A percentile compares a stretch with the other conserved stretches of the same genome.
Evolutionary conservation across 2,329 filamentous ascomycete species (phyloP).

Genomic region (Monilinia aucupariae): DNA sequence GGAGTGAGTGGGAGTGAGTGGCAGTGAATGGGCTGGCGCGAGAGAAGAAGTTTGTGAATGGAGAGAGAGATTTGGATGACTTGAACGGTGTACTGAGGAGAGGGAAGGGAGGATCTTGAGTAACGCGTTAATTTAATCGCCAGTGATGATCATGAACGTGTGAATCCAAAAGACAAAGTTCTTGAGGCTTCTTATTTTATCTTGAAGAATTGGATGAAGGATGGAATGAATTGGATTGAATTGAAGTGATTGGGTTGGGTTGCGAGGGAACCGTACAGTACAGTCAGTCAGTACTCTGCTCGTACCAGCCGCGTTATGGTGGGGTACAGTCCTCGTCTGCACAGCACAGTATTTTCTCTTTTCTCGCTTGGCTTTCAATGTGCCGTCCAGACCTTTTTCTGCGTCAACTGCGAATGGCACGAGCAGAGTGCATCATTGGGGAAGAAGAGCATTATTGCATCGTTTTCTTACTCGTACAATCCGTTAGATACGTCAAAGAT

Average conservation of each 20-base stretch:
- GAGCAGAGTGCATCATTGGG: neutral
- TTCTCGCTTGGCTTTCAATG: neutral
- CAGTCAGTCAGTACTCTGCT: no score
- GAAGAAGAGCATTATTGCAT: neutral
- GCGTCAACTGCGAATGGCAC: no score
- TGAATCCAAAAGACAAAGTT: neutral
- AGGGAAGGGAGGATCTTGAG: neutral
- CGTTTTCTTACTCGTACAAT: no score
- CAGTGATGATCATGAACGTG: neutral
- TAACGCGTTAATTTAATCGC: neutral
- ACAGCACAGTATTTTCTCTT: no score
- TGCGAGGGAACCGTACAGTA: slow-evolving; percentile 1
- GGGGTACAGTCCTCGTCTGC: no score
- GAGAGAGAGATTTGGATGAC: slow-evolving; percentile 7
- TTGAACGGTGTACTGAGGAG: no score
- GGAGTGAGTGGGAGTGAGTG: no score
- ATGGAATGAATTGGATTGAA: no score
- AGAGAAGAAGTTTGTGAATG: neutral
- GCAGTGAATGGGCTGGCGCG: no score
- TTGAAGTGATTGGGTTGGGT: neutral
- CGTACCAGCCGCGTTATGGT: slow-evolving; percentile 12
- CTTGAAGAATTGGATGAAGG: no score
- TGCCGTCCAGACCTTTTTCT: slow-evolving; percentile 1
- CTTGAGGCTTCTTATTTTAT: neutral
- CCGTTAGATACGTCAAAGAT: slow-evolving; percentile 7